Conservation (phyloP, 1,139 yeast genomes). For the Diutina pseudorugosa region DNA sequence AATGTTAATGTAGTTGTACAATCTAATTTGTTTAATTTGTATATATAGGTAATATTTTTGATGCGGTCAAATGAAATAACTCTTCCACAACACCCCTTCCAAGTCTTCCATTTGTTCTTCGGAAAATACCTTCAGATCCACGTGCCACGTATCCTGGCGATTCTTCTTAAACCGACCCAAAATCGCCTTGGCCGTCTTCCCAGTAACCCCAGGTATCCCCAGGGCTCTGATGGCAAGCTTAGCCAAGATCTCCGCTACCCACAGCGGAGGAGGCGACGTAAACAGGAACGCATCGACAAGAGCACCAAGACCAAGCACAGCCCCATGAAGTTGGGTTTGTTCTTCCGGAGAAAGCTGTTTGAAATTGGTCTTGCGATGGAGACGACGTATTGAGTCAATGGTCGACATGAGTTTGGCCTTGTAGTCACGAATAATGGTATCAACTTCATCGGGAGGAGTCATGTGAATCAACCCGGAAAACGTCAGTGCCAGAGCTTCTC, state of each 20-base stretch:
- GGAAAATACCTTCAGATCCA: constrained; percentile 68
- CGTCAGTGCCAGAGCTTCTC: constrained; percentile 66
- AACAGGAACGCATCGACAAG: constrained; percentile 86
- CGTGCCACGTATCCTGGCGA: constrained; percentile 94
- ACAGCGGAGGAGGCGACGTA: constrained; percentile 78
- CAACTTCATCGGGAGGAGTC: constrained; percentile 48
- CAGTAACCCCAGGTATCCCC: constrained; percentile 64
- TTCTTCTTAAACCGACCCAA: constrained; percentile 83
- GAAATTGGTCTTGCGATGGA: constrained; percentile 19
- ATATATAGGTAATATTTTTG: too few species aligned
- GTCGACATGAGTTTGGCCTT: constrained; percentile 15
- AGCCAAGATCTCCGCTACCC: constrained; percentile 74
- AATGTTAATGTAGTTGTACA: too few species aligned
- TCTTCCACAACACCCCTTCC: constrained; percentile 90
- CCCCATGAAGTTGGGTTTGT: constrained; percentile 56
- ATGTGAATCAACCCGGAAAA: constrained; percentile 76
- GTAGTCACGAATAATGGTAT: constrained; percentile 16
- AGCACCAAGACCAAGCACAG: constrained; percentile 83
- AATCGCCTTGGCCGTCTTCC: constrained; percentile 73
- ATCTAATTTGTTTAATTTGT: too few species aligned
- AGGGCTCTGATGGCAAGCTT: constrained; percentile 60
- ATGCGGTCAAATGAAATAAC: constrained; percentile 58
- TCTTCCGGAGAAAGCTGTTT: constrained; percentile 28
- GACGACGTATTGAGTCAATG: constrained; percentile 21
- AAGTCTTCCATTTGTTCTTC: constrained; percentile 78